Conservation (phyloP, 345 rosid species). For the Raphanus sativus region DNA sequence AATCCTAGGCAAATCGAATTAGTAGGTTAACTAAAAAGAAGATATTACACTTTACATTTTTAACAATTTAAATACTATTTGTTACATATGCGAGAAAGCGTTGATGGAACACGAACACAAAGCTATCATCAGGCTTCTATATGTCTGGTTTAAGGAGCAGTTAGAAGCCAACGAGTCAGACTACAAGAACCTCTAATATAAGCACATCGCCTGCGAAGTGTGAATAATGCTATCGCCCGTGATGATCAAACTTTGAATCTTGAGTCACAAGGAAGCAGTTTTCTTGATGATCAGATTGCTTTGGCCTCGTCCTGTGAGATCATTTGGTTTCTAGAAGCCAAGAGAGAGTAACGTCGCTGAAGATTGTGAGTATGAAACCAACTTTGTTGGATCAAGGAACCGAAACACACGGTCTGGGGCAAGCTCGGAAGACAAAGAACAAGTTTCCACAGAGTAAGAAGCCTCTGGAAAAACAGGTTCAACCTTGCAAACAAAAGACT, state of each 20-base stretch:
- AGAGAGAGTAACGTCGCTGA: slow-evolving; percentile 17
- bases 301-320: slow-evolving; percentile 11
- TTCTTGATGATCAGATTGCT: slow-evolving; percentile 15
- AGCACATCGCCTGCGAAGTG: slow-evolving; percentile 2
- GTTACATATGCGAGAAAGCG: neutral
- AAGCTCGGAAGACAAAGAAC: slow-evolving; percentile 28
- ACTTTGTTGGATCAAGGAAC: slow-evolving; percentile 29
- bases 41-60: neutral
- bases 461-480: too few species aligned
- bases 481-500: too few species aligned
- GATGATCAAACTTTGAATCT: neutral
- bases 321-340: slow-evolving; percentile 22
- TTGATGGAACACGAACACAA: slow-evolving; percentile 25
- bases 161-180: neutral
- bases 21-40: neutral
- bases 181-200: neutral
- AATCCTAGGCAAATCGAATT: neutral
- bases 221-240: neutral
- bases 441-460: neutral
- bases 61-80: neutral
- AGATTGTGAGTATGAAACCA: slow-evolving; percentile 30
- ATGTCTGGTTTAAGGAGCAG: slow-evolving; percentile 18
- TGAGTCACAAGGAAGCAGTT: neutral
- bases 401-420: neutral
- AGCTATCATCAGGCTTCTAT: neutral